These are phyloP conservation scores for Eucalyptus urophylla DNA, from an alignment of 345 rosid genomes.

Conservation along the genomic window DNA sequence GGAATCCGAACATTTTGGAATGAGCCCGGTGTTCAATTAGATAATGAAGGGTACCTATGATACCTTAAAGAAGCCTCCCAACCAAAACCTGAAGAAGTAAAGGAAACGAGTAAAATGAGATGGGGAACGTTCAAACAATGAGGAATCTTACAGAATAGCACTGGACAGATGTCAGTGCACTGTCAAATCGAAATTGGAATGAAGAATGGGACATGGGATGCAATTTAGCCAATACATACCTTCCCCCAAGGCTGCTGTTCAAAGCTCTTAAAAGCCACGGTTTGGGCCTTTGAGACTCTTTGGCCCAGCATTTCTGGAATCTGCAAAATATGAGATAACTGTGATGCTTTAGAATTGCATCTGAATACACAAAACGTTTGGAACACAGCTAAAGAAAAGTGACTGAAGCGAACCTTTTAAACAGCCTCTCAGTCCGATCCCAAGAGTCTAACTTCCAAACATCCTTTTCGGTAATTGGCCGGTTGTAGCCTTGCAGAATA, in stretches of 20 bases:
- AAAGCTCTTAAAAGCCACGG: conserved; percentile 90
- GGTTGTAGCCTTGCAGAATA: conserved; percentile 69
- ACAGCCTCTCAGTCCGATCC: conserved; percentile 79
- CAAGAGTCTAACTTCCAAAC: conserved; percentile 87
- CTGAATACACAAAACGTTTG: background rate
- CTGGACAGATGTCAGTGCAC: background rate
- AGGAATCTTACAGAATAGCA: background rate
- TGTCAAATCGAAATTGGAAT: background rate
- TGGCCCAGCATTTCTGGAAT: conserved; percentile 67
- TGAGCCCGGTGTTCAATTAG: background rate
- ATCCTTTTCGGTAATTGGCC: conserved; percentile 83
- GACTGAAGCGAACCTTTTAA: conserved; percentile 28
- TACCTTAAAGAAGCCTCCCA: conserved; percentile 89
- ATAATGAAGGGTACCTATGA: background rate
- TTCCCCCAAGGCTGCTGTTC: conserved; percentile 72
- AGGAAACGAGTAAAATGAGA: background rate
- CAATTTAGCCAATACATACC: conserved; percentile 16
- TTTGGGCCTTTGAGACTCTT: conserved; percentile 51
- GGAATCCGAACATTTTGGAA: background rate
- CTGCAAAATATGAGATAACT: conserved; percentile 15
- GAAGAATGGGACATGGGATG: background rate
- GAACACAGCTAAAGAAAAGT: conserved; percentile 1
- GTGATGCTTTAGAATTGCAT: background rate
- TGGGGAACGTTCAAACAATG: background rate
- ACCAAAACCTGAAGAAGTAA: conserved; percentile 60